Percentiles rank a stretch among this genome's conserved stretches.
phyloP scores from a whole-genome alignment of 495 filamentous ascomycete species.

The Neurospora tetrasperma region DNA sequence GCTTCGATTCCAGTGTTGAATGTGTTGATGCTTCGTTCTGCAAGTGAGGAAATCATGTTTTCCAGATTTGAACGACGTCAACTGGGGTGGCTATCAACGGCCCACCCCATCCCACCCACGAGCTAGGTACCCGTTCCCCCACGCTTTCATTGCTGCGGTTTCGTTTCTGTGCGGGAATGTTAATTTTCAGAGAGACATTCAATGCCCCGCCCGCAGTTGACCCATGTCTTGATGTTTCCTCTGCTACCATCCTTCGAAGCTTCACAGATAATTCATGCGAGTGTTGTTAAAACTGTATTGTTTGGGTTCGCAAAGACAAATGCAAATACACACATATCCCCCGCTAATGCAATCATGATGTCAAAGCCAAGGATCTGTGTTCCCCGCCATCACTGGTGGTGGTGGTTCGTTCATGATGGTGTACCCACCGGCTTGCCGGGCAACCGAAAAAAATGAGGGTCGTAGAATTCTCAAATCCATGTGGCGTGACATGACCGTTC shows the following conservation, averaged over 20 bases:
- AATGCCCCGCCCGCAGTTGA: background rate
- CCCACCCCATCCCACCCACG: background rate
- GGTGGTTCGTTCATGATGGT: background rate
- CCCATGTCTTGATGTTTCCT: background rate
- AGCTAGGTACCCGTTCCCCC: background rate
- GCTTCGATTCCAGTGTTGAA: background rate
- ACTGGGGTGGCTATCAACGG: background rate
- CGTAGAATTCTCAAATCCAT: background rate
- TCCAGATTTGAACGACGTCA: background rate
- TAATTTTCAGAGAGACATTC: background rate
- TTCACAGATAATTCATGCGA: background rate
- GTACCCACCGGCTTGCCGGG: background rate
- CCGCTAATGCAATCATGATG: background rate
- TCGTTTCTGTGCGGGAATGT: background rate
- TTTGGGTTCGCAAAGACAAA: background rate
- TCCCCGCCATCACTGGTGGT: background rate
- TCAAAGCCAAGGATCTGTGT: background rate
- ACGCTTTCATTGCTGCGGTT: background rate
- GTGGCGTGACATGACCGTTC: background rate
- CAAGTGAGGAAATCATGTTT: background rate
- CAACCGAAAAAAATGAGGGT: background rate
- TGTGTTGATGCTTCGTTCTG: background rate
- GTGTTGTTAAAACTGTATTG: background rate
- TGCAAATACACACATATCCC: background rate
- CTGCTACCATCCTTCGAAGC: background rate